phyloP scores from a whole-genome alignment of 805 yeast species.

The Lachancea meyersii region DNA sequence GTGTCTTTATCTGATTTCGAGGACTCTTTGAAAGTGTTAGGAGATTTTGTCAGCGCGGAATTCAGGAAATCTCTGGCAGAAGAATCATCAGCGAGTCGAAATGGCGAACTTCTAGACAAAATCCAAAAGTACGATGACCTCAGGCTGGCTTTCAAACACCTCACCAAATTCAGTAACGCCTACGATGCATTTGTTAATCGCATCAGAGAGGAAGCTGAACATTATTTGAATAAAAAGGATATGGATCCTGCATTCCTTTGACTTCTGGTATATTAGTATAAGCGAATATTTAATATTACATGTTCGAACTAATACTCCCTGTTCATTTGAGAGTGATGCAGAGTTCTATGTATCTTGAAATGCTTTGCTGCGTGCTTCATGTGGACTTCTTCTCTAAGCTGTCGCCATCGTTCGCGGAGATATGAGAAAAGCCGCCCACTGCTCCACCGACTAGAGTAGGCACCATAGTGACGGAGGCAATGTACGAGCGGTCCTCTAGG shows the following conservation, averaged over 20 bases:
- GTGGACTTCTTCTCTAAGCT: background rate
- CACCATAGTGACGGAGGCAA: conserved; percentile 44
- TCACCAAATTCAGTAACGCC: conserved; percentile 44
- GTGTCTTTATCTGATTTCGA: conserved; percentile 32
- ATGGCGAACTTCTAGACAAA: conserved; percentile 36
- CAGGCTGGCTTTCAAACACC: conserved; percentile 47
- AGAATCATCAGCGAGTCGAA: conserved; percentile 29
- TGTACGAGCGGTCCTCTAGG: conserved; percentile 19
- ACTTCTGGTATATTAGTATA: background rate
- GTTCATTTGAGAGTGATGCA: background rate
- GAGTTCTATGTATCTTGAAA: background rate
- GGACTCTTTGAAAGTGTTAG: conserved; percentile 39
- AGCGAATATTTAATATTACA: background rate
- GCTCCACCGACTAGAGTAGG: conserved; percentile 55
- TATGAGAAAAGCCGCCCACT: conserved; percentile 39
- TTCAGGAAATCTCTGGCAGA: conserved; percentile 17
- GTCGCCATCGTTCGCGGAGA: conserved; percentile 2
- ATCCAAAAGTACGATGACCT: conserved; percentile 44
- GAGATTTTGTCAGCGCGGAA: conserved; percentile 38
- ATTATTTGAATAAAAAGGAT: conserved; percentile 28
- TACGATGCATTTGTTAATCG: conserved; percentile 46
- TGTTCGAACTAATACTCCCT: background rate
- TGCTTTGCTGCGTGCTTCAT: background rate
- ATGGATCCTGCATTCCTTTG: conserved; percentile 4
- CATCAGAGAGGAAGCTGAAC: conserved; percentile 35